Base-by-base conservation (phyloP, 495 filamentous ascomycete genomes). In the Ascodesmis nigricans region DNA sequence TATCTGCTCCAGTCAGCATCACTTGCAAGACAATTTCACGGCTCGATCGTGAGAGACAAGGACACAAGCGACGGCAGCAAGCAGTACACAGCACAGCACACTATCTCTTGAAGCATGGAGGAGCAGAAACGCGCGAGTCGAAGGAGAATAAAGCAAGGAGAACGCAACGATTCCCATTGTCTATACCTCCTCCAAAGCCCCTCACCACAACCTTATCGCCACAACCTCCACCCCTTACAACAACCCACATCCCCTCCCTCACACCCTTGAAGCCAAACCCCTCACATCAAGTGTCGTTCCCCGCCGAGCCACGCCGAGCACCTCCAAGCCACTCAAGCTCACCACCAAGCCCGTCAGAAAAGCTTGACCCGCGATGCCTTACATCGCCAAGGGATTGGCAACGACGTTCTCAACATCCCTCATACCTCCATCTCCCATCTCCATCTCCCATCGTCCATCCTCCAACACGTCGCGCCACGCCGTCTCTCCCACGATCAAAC, bases 1-100 rank as follows among this genome's bases (percentile, higher is more conserved):
- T 61, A 95, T 71, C 49, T 52, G 36, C 27, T 38, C 18, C 11
- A 15, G 26, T 37, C 35, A 37, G 35, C 22, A 37, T 16, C 31
- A 22, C n/a, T 8, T 34, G n/a, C n/a, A 34, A 31, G 10, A 20
- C 8, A 10, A 34, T 21, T 19, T 34, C n/a, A n/a, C n/a, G n/a
- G n/a, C n/a, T n/a, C n/a, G n/a, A n/a, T n/a, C n/a, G n/a, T 21
- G 15, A 21, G 19, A 34, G 15, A 21, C 20, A 34, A 21, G 22
- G n/a, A 22, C 20, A 7, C 8, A 31, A 31, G 9, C 11, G 29
- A 9, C 22, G 31, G 10, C 31, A 21, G 2, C n/a, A n/a, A n/a
- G n/a, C n/a, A n/a, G n/a, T n/a, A n/a, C n/a, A n/a, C n/a, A n/a
- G n/a, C n/a, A n/a, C n/a, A n/a, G n/a, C n/a, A n/a, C n/a, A n/a